Percentiles rank a stretch among this genome's conserved stretches.
phyloP scores from a whole-genome alignment of 345 rosid genomes.

The Firmiana major region DNA sequence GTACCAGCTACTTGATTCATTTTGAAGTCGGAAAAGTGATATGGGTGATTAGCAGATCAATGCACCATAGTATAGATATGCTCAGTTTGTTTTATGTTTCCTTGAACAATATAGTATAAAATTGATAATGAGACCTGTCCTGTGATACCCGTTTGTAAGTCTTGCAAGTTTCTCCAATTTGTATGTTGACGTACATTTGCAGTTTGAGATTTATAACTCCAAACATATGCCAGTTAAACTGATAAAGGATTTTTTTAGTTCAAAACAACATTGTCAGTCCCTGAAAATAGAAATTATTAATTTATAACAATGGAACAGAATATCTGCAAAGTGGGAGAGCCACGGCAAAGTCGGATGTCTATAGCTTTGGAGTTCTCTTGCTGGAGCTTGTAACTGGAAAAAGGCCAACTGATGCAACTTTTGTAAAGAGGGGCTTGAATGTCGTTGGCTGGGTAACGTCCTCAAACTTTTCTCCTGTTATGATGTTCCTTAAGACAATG shows the following conservation, averaged over 20 bases:
- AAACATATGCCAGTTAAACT: no score
- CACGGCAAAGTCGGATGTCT: conserved; percentile 89
- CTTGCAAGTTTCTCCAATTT: background rate
- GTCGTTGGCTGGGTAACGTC: conserved; percentile 91
- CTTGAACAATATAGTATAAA: background rate
- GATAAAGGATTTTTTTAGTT: background rate
- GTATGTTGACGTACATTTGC: background rate
- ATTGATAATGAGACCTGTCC: background rate
- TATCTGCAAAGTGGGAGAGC: conserved; percentile 93
- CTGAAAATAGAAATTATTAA: background rate
- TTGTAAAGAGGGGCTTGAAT: conserved; percentile 77
- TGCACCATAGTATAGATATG: background rate
- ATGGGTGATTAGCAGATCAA: background rate
- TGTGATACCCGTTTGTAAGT: background rate
- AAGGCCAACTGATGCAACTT: conserved; percentile 81
- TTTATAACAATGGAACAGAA: conserved; percentile 40
- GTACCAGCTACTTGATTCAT: background rate
- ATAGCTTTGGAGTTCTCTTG: conserved; percentile 94
- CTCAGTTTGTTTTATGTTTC: no score
- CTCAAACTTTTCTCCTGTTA: background rate
- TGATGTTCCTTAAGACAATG: background rate
- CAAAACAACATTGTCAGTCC: background rate
- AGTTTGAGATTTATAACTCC: background rate
- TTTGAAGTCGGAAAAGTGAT: background rate
- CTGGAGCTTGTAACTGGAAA: conserved; percentile 87